phyloP scores from a whole-genome alignment of 805 yeast genomes.

The Kodamaea restingae region DNA sequence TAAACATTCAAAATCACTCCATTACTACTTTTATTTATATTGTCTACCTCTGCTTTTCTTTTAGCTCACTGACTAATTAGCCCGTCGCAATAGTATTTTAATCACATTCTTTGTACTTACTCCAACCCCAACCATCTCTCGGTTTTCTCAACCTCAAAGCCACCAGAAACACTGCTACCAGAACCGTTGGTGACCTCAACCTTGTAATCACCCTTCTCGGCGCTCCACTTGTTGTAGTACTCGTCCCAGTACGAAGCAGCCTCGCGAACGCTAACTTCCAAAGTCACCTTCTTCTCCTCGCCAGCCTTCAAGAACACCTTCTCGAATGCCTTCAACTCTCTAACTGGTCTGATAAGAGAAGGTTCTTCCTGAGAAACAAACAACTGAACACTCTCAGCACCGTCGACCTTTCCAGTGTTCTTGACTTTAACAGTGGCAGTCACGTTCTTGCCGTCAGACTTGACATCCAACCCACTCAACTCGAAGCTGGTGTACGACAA shows the following conservation, averaged over 20 bases:
- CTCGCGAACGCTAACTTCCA: slow-evolving; percentile 43
- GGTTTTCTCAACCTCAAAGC: slow-evolving; percentile 5
- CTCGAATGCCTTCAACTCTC: slow-evolving; percentile 57
- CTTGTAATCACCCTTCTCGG: slow-evolving; percentile 48
- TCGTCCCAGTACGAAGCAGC: slow-evolving; percentile 55
- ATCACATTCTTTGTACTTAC: too few relatives aligned
- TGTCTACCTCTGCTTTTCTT: too few relatives aligned
- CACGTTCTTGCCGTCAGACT: slow-evolving; percentile 20
- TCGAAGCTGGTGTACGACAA: slow-evolving; percentile 55
- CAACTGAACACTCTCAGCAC: slow-evolving; percentile 55
- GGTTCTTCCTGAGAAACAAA: slow-evolving; percentile 42
- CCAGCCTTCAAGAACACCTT: slow-evolving; percentile 48
- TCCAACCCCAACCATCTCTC: slow-evolving; percentile 9
- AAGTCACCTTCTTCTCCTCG: slow-evolving; percentile 32
- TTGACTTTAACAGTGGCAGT: slow-evolving; percentile 38
- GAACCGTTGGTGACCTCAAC: slow-evolving; percentile 16
- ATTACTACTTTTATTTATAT: too few relatives aligned
- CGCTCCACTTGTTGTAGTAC: slow-evolving; percentile 45
- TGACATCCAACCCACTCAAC: slow-evolving; percentile 34
- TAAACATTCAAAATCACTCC: too few relatives aligned
- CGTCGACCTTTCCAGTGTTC: slow-evolving; percentile 47
- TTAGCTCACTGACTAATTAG: too few relatives aligned
- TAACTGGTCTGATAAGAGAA: slow-evolving; percentile 46
- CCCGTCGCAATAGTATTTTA: too few relatives aligned
- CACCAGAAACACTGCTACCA: slow-evolving; percentile 31